Base-by-base conservation (phyloP, 192 early-diverging fungal species). In the Rhizophagus sp. region DNA sequence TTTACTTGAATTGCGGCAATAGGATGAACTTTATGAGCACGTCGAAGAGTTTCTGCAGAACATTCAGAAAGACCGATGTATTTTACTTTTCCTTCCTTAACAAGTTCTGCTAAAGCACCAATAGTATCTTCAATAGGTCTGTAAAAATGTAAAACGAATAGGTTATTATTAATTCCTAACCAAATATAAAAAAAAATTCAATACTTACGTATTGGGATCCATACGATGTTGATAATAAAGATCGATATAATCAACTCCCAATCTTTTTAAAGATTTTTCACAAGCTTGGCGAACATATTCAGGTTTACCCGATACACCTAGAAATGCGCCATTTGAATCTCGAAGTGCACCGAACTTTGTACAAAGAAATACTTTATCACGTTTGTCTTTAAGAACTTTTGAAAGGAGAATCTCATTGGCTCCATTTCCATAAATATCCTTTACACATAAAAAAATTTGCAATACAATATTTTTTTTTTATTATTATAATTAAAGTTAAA, bases 11-110 rank as follows among this genome's bases (percentile, higher is more conserved):
- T 81, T 1, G 91, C 89, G 22, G 89, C 72, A 73, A 94, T 92
- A 10, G 92, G 93, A 73, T 94, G 92, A 0, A 94, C 84, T 61
- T 84, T 87, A 84, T 93, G 84, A 27, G 92, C 91, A 15, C 91
- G 85, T 17, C 93, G 83, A 19, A 94, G 82, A 11, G 88, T 86
- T 1, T 85, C 89, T 3, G 91, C 89, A 22, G 84, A 84, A 67
- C 88, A 90, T 74, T 93, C 91, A 17, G 87, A 89, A 9, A 94
- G 81, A 8, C 92, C 78, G 22, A 83, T 34, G 39, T 87, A 86
- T 13, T 83, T 70, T 24, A 85, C 79, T 68, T 84, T 87, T 47
- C 84, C 86, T 33, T 79, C 76, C 34, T 79, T 73, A 22, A 87
- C 86, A 25, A 87, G 50, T 77, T 87, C 82, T 27, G 81, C 63